Evolutionary conservation across 345 rosid genomes (phyloP), one percentile per base, ranked within the genome.

Genomic region (Litchi chinensis): DNA sequence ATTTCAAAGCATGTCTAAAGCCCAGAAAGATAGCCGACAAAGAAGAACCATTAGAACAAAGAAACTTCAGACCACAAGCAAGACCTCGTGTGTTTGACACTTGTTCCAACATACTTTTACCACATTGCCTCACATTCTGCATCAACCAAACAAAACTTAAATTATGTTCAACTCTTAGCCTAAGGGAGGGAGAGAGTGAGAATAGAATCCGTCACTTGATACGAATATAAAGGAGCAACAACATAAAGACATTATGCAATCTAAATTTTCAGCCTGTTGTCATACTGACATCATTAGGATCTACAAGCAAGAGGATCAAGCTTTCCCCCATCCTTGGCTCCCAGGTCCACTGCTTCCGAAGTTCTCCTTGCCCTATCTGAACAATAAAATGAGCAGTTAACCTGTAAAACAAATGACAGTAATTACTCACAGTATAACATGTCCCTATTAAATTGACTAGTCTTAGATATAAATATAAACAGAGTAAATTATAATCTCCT

Each of bases 121-220:
- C 94, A 84, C 91, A 87, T 73, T 94, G 96, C 85, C 99, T 93
- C 81, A 89, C 87, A 76, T 88, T 88, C 99, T 95, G 94, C 82
- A 85, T 68, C 77, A 74, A 68, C 56, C 59, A 85, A 83, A 81
- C 65, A 71, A 71, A 75, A 76, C 19, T 69, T 67, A 69, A 59
- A 48, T 74, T 40, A 78, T 5, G n/a, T 62, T 32, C 32, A 75
- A 62, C 59, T 21, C 60, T 68, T 76, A 48, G 32, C 64, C 63
- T 56, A 81, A 52, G 32, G 52, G 39, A 24, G 21, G 10, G 56
- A 21, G 28, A 41, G 26, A 52, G n/a, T n/a, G 39, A 10, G 46
- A 22, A 22, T 67, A 21, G 16, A 70, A 11, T 9, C 28, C 74
- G 46, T 78, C 72, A 75, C 65, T 68, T 68, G 63, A 71, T 41